Conservation (phyloP, 2,329 filamentous ascomycete genomes). For the Gyromitra esculenta region DNA sequence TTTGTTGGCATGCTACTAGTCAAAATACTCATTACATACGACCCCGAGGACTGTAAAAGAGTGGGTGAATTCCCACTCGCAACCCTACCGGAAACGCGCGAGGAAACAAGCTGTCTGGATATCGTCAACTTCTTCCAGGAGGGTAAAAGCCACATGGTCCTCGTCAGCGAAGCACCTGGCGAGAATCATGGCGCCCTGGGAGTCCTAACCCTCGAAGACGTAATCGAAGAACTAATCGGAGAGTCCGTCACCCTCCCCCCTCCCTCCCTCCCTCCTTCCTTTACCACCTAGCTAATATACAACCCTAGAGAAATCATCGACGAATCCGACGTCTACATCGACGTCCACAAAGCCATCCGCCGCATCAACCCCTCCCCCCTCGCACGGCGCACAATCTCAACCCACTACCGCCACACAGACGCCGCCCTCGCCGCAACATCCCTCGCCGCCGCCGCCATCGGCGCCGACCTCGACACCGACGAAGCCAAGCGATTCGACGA, state of each 20-base stretch:
- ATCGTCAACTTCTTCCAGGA: constrained; percentile 99
- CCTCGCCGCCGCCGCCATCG: constrained; percentile 56
- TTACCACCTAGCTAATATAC: constrained; percentile 55
- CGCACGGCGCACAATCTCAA: constrained; percentile 58
- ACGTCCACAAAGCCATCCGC: constrained; percentile 97
- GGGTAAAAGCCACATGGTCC: constrained; percentile 97
- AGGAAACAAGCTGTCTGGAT: constrained; percentile 94
- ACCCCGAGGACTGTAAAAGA: constrained; percentile 87
- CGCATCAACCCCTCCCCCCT: constrained; percentile 77
- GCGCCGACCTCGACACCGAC: constrained; percentile 8
- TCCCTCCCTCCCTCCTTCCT: neutral
- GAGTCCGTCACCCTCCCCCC: constrained; percentile 73
- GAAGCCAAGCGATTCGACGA: constrained; percentile 30
- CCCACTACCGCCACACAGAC: constrained; percentile 63
- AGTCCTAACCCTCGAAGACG: constrained; percentile 95
- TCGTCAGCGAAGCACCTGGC: constrained; percentile 91
- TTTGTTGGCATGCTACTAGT: constrained; percentile 98
- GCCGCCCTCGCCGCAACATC: constrained; percentile 60
- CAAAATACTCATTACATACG: constrained; percentile 98
- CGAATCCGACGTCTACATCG: constrained; percentile 97
- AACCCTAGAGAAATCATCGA: constrained; percentile 87
- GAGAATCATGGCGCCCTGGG: constrained; percentile 89
- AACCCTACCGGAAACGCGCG: constrained; percentile 91
- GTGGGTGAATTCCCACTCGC: constrained; percentile 92
- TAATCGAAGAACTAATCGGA: constrained; percentile 98